Evolutionary conservation across 495 filamentous ascomycete genomes (phyloP).

Genomic region (Xylaria nigripes): DNA sequence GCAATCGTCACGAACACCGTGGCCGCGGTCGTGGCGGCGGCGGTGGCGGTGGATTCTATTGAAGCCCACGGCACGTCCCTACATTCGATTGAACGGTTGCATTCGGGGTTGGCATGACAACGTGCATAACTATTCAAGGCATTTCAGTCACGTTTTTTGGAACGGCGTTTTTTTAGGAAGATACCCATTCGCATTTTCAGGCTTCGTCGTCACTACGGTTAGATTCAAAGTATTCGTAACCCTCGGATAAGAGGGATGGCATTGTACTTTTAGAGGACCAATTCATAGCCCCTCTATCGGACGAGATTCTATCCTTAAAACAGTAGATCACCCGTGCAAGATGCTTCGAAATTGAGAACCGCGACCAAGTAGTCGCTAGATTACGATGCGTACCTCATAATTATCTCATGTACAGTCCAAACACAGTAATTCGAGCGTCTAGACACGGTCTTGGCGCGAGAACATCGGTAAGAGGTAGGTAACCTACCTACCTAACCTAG

Average conservation of each 20-base stretch:
- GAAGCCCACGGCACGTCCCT: neutral
- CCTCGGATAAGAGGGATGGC: neutral
- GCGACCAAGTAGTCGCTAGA: too few species aligned
- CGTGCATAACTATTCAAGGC: neutral
- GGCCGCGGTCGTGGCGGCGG: constrained; percentile 6
- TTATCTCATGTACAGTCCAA: neutral
- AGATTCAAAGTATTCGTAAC: neutral
- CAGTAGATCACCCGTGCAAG: neutral
- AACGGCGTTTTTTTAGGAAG: constrained; percentile 9
- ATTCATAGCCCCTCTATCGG: neutral
- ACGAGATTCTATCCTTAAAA: neutral
- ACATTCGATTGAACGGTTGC: neutral
- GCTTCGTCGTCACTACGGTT: neutral
- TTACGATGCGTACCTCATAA: too few species aligned
- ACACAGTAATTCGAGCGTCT: neutral
- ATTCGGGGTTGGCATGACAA: neutral
- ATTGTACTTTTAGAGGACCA: neutral
- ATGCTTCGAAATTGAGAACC: neutral
- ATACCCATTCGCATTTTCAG: constrained; percentile 10
- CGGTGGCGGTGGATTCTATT: neutral
- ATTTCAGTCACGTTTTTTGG: neutral
- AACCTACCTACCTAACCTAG: too few species aligned
- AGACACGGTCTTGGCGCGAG: neutral
- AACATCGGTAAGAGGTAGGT: too few species aligned
- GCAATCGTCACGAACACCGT: constrained; percentile 8